Evolutionary conservation across 345 rosid species (phyloP).

Genomic region (Syzygium aqueum): DNA sequence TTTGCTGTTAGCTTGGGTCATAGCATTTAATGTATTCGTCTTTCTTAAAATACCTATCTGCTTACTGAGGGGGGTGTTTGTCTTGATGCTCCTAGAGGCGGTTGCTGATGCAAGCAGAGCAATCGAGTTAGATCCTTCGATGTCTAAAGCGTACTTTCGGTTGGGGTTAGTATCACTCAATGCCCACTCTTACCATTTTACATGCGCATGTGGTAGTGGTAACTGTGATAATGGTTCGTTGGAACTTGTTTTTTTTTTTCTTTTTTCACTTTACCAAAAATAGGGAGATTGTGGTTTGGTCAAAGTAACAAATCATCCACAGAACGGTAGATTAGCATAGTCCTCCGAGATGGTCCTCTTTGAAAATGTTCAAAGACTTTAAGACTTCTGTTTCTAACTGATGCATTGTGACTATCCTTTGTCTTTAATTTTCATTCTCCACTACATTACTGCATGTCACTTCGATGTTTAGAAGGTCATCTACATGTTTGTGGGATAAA

Average conservation of each 20-base stretch:
- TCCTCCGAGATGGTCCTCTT: background rate
- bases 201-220: background rate
- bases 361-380: background rate
- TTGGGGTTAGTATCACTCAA: constrained; percentile 19
- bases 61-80: background rate
- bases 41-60: background rate
- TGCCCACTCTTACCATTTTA: background rate
- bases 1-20: too few species aligned
- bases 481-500: background rate
- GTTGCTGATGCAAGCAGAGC: constrained; percentile 75
- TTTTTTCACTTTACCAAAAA: too few species aligned
- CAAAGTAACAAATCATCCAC: background rate
- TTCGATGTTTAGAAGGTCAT: background rate
- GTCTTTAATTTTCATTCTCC: background rate
- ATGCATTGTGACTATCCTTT: background rate
- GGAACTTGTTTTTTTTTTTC: background rate
- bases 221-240: background rate
- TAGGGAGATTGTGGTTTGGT: background rate
- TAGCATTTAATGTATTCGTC: background rate
- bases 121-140: constrained; percentile 50
- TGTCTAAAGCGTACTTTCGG: constrained; percentile 69
- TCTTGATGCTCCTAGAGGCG: constrained; percentile 36
- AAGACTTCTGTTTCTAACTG: background rate
- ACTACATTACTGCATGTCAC: background rate
- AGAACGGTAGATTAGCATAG: background rate